A percentile compares a stretch with the other conserved stretches of the same genome.
phyloP scores from a whole-genome alignment of 768 basidiomycete genomes.

The Lentinula aciculospora region DNA sequence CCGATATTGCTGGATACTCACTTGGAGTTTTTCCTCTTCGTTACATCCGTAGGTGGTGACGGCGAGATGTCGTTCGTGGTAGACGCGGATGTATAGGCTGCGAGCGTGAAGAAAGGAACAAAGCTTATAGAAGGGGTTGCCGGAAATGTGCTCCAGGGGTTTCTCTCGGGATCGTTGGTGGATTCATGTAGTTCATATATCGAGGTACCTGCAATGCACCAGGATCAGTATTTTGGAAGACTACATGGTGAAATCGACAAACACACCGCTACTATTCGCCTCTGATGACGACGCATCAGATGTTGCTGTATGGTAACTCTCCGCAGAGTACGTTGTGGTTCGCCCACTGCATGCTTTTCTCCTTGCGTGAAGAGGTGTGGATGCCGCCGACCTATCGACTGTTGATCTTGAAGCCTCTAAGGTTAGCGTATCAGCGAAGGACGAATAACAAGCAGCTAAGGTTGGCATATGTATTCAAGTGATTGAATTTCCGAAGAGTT shows the following conservation, averaged over 20 bases:
- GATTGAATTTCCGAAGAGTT: neutral
- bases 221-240: neutral
- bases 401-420: neutral
- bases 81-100: neutral
- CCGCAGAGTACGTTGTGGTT: neutral
- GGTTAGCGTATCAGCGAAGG: neutral
- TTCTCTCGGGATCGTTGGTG: neutral
- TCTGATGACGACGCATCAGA: neutral
- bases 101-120: neutral
- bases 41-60: neutral
- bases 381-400: neutral
- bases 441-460: neutral
- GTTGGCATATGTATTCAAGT: neutral
- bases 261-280: neutral
- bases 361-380: neutral
- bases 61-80: neutral
- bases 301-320: neutral
- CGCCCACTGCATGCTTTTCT: neutral
- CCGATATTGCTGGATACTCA: neutral
- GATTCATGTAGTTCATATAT: neutral
- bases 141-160: neutral
- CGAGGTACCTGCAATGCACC: neutral
- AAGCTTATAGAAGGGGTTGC: neutral
- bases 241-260: neutral
- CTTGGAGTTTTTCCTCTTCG: neutral